Evolutionary conservation across 345 rosid genomes (phyloP).

Genomic region (Durio zibethinus): DNA sequence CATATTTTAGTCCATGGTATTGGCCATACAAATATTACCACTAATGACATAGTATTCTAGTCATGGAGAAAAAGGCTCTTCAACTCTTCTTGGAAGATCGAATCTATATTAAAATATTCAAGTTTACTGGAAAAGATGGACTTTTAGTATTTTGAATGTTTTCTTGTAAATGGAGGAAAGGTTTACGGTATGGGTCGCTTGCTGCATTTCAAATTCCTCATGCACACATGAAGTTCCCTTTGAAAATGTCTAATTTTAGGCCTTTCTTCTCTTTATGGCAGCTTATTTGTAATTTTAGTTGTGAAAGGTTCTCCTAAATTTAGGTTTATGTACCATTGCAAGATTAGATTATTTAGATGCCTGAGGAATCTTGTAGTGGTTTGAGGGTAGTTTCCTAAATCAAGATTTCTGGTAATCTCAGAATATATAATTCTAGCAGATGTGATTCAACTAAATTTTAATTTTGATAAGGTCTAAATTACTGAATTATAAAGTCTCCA

Average conservation of each 20-base stretch:
- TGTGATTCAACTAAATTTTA: not conserved
- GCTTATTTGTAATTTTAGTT: not conserved
- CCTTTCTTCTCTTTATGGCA: not conserved
- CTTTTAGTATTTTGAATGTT: not conserved
- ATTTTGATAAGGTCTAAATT: not conserved
- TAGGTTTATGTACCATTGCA: not conserved
- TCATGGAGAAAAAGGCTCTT: not conserved
- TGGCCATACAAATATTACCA: not conserved
- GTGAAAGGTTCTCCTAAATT: not conserved
- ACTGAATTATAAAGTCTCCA: not conserved
- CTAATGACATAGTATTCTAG: not conserved
- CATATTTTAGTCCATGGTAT: not conserved
- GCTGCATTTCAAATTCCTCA: not conserved
- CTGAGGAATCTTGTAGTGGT: not conserved
- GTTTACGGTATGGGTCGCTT: not conserved
- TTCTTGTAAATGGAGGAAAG: not conserved
- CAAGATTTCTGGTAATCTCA: not conserved
- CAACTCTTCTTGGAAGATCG: not conserved
- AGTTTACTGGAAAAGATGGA: not conserved
- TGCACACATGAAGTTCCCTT: not conserved
- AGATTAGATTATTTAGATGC: not conserved
- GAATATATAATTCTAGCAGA: not conserved
- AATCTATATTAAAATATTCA: not conserved
- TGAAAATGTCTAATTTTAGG: not conserved
- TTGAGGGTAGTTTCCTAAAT: not conserved